A percentile compares a stretch with the other conserved stretches of the same genome.
Conservation (phyloP, 331 rosid species). For the Malus hybrid region DNA sequence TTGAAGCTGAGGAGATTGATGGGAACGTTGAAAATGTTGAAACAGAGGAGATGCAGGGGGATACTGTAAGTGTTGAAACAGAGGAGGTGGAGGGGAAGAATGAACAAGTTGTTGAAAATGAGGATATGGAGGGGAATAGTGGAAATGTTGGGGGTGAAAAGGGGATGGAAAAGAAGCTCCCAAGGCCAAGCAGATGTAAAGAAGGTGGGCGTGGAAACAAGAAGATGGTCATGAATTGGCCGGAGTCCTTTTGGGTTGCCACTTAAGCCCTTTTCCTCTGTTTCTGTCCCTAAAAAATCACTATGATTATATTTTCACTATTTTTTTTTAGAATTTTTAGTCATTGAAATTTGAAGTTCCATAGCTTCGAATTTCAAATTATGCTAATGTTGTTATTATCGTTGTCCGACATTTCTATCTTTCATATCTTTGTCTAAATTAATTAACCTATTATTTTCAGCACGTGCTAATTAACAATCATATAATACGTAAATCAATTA, state of each 20-base stretch:
- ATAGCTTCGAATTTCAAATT: conserved; percentile 25
- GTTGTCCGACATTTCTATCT: conserved; percentile 30
- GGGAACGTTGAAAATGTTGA: conserved; percentile 7
- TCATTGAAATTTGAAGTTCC: conserved; percentile 14
- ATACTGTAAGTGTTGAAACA: background rate
- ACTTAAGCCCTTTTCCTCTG: conserved; percentile 14
- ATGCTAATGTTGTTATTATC: conserved; percentile 56
- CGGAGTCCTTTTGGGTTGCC: conserved; percentile 35
- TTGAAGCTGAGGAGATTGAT: conserved; percentile 5
- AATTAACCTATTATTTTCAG: background rate
- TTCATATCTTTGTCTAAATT: background rate
- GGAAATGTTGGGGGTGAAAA: conserved; percentile 28
- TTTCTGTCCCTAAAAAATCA: background rate
- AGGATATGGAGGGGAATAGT: conserved; percentile 29
- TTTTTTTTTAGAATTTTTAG: background rate
- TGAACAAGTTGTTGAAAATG: background rate
- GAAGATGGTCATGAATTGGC: conserved; percentile 30
- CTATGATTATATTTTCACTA: background rate
- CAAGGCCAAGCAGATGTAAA: conserved; percentile 49
- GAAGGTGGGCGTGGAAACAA: conserved; percentile 35
- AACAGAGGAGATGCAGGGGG: background rate
- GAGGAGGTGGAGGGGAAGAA: conserved; percentile 3
- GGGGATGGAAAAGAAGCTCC: conserved; percentile 23
- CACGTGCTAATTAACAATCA: background rate
- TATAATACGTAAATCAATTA: too few species aligned